Evolutionary conservation across 2,329 filamentous ascomycete genomes (phyloP).

Genomic region (Stachybotrys chlorohalonatus): DNA sequence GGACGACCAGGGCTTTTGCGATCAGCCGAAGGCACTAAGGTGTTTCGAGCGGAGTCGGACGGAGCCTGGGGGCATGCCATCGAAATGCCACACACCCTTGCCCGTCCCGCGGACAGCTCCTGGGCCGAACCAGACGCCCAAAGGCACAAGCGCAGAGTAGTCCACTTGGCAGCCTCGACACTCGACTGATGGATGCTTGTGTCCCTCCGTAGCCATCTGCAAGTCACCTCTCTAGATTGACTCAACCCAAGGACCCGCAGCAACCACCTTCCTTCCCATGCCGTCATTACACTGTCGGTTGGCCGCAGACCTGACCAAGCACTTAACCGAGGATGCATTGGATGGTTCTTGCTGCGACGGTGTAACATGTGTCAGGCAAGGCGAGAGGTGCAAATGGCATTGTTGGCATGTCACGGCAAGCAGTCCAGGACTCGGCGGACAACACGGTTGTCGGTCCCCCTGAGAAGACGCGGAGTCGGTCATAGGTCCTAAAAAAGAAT

Average conservation of each 20-base stretch:
- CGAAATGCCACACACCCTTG: not conserved
- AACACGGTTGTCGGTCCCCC: too few relatives aligned
- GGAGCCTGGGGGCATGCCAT: slow-evolving; percentile 16
- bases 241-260: not conserved
- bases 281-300: not conserved
- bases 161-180: not conserved
- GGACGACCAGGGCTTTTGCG: slow-evolving; percentile 25
- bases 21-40: slow-evolving; percentile 31
- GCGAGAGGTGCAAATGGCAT: not conserved
- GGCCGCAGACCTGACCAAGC: not conserved
- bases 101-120: not conserved
- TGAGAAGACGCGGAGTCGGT: not conserved
- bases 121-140: not conserved
- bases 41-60: slow-evolving; percentile 30
- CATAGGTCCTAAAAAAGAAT: not conserved
- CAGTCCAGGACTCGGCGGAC: not conserved
- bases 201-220: not conserved
- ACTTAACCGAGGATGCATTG: not conserved
- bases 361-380: not conserved
- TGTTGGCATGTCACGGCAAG: not conserved
- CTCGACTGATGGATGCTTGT: not conserved
- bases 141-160: not conserved
- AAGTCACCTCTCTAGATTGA: not conserved
- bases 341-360: not conserved
- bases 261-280: not conserved